Percentiles rank a stretch among this genome's conserved stretches.
phyloP scores from a whole-genome alignment of 1,139 yeast species.

The Debaryomycetaceae sp. region DNA sequence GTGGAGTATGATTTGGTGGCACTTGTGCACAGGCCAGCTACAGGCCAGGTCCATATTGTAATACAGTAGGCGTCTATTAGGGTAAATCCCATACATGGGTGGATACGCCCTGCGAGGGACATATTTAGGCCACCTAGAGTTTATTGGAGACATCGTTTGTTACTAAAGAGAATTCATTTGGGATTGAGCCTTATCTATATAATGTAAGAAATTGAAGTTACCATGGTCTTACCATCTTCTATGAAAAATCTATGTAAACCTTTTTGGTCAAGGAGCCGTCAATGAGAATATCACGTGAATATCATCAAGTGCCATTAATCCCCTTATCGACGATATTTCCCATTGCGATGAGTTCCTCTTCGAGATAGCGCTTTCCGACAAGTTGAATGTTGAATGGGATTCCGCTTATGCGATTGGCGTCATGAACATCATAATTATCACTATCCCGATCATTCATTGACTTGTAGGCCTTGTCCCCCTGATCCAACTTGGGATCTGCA shows the following conservation, averaged over 20 bases:
- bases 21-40: no score
- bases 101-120: no score
- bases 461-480: background rate
- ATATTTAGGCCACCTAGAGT: no score
- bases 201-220: no score
- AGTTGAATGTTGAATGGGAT: conserved; percentile 2
- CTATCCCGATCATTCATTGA: conserved; percentile 4
- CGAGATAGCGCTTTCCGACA: conserved; percentile 3
- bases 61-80: no score
- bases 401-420: conserved; percentile 2
- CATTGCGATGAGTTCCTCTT: conserved; percentile 4
- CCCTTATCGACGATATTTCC: conserved; percentile 2
- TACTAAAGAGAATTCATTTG: no score
- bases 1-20: no score
- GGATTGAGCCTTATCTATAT: no score
- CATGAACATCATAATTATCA: conserved; percentile 1
- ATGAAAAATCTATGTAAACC: background rate
- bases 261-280: background rate
- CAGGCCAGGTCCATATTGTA: no score
- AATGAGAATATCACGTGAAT: background rate
- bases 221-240: background rate
- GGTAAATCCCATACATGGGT: no score
- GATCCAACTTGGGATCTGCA: conserved; percentile 1
- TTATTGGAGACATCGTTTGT: no score
- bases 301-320: background rate